Conservation (phyloP, 768 basidiomycete genomes). For the Russula brevipes region DNA sequence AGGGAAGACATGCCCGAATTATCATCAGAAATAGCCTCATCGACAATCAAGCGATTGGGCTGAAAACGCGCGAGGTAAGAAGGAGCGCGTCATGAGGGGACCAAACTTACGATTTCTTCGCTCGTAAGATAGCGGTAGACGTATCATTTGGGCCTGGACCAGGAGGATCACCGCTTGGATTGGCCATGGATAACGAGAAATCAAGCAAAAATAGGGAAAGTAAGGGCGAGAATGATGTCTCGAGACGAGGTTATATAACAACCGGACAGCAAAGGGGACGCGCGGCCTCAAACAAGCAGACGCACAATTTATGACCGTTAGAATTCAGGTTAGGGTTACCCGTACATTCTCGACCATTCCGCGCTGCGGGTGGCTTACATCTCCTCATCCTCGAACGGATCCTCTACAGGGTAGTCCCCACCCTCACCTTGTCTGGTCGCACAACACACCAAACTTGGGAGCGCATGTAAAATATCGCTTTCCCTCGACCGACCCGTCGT, state of each 20-base stretch:
- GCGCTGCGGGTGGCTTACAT: conserved; percentile 43
- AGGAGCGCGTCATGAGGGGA: conserved; percentile 20
- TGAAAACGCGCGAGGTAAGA: conserved; percentile 34
- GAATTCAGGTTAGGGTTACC: conserved; percentile 3
- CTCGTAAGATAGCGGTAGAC: conserved; percentile 91
- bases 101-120: conserved; percentile 88
- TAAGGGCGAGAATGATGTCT: not conserved
- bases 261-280: conserved; percentile 15
- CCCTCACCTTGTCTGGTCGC: conserved; percentile 68
- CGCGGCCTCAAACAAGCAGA: conserved; percentile 17
- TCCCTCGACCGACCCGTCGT: conserved; percentile 89
- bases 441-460: conserved; percentile 77
- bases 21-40: conserved; percentile 90
- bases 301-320: conserved; percentile 10
- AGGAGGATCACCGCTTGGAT: conserved; percentile 78
- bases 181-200: conserved; percentile 46
- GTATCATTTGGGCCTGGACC: conserved; percentile 85
- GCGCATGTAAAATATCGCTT: conserved; percentile 79
- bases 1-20: conserved; percentile 68
- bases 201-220: not conserved
- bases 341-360: conserved; percentile 18
- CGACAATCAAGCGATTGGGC: conserved; percentile 95
- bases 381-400: conserved; percentile 72
- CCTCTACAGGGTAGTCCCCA: conserved; percentile 84
- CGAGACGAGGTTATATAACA: conserved; percentile 14